phyloP scores from a whole-genome alignment of 306 rosid genomes.

The peach (Prunus persica) region DNA sequence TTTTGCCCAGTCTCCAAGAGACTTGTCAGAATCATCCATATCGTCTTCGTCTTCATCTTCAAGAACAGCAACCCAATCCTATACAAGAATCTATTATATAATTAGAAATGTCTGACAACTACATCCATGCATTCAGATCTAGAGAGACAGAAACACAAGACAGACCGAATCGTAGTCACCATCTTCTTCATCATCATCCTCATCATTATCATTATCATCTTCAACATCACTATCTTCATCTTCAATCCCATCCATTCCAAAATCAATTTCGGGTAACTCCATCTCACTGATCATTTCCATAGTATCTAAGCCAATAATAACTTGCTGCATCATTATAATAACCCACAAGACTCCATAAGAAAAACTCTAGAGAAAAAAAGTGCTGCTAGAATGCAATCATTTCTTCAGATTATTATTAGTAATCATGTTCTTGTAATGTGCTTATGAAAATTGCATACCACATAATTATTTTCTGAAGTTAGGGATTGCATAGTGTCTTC shows the following conservation, averaged over 20 bases:
- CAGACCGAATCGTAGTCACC: conserved; percentile 74
- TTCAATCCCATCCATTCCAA: conserved; percentile 82
- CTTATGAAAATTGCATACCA: conserved; percentile 52
- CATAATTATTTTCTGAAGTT: conserved; percentile 76
- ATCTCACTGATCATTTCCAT: conserved; percentile 78
- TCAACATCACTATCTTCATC: conserved; percentile 57
- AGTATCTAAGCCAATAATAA: conserved; percentile 84
- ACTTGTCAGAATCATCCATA: conserved; percentile 54
- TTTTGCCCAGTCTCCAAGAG: conserved; percentile 89
- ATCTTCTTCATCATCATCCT: conserved; percentile 41
- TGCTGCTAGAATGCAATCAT: background rate
- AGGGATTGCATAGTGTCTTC: conserved; percentile 71
- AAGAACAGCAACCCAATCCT: conserved; percentile 89
- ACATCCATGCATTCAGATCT: conserved; percentile 9
- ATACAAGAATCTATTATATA: conserved; percentile 30
- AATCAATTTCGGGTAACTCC: conserved; percentile 82
- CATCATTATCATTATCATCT: conserved; percentile 48
- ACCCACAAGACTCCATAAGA: conserved; percentile 21
- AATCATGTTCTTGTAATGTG: background rate
- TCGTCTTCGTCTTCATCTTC: conserved; percentile 76
- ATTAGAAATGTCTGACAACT: conserved; percentile 16
- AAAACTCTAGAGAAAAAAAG: background rate
- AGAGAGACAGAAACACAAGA: conserved; percentile 6
- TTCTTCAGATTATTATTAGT: background rate
- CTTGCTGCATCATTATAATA: conserved; percentile 65